A percentile compares a stretch with the other conserved stretches of the same genome.
Evolutionary conservation across 176 grass and related monocot genomes (phyloP).

Genomic region (Secale cereale): DNA sequence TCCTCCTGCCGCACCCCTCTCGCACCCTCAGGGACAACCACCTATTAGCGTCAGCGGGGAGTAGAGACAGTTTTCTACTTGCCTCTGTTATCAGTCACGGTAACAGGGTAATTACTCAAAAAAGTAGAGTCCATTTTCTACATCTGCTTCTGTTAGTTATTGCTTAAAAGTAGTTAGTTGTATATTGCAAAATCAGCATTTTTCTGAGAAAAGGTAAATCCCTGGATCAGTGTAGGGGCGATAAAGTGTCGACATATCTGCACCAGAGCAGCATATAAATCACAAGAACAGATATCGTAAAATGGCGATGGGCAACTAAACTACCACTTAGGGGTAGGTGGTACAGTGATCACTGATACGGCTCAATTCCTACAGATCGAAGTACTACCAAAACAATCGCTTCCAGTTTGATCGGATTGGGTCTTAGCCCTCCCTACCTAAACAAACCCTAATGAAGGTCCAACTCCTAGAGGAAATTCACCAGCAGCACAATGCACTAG

Average conservation of each 20-base stretch:
- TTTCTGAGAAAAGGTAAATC: neutral
- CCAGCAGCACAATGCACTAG: conserved; percentile 21
- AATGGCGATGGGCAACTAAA: neutral
- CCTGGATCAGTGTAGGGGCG: neutral
- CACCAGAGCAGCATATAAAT: conserved; percentile 20
- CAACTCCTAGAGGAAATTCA: neutral
- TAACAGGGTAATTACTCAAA: neutral
- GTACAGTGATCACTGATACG: neutral
- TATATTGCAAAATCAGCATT: neutral
- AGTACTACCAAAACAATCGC: neutral
- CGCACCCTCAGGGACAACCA: neutral
- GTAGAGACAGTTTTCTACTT: neutral
- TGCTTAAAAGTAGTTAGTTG: neutral
- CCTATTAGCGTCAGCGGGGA: neutral
- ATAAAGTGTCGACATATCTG: neutral
- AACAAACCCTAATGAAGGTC: neutral
- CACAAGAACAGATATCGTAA: conserved; percentile 1
- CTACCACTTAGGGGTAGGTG: neutral
- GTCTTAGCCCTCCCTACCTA: neutral
- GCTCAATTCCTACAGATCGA: neutral
- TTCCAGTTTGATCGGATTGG: neutral
- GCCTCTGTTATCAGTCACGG: neutral
- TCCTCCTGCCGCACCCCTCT: neutral
- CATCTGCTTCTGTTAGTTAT: neutral
- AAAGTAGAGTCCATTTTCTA: neutral